Evolutionary conservation across 176 grass and related monocot species (phyloP).

Genomic region (Oryza nivara): DNA sequence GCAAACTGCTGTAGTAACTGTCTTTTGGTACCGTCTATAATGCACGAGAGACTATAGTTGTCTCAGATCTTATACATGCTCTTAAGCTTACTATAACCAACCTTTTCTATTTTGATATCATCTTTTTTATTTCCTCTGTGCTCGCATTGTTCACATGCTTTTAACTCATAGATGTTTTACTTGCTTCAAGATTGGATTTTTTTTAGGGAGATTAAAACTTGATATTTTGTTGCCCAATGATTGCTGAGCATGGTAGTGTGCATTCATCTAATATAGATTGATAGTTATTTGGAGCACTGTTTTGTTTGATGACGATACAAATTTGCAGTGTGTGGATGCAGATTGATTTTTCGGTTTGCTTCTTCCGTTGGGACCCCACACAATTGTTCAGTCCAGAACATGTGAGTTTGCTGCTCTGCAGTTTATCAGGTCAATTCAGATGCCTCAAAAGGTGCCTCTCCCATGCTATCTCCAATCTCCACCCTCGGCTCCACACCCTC

Average conservation of each 20-base stretch:
- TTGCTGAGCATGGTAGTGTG: background rate
- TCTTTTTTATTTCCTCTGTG: background rate
- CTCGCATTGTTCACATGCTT: background rate
- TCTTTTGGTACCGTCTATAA: background rate
- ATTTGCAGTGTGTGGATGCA: no score
- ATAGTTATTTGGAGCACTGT: no score
- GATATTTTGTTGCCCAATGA: background rate
- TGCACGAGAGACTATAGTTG: no score
- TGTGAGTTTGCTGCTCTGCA: no score
- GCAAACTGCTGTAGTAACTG: no score
- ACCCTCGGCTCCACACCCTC: background rate
- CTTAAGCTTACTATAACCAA: background rate
- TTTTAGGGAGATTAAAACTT: background rate
- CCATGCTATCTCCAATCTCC: background rate
- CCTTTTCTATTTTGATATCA: background rate
- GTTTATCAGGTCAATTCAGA: no score
- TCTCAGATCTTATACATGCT: no score
- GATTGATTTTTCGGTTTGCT: no score
- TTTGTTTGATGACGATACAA: no score
- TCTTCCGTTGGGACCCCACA: no score
- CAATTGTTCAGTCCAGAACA: no score
- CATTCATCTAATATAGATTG: no score
- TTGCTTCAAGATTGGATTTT: background rate
- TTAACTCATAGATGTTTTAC: background rate
- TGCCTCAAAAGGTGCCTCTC: background rate